These are phyloP conservation scores for Mortierella sp. DNA, from an alignment of 371 early-diverging fungal species.

Conservation along the genomic window DNA sequence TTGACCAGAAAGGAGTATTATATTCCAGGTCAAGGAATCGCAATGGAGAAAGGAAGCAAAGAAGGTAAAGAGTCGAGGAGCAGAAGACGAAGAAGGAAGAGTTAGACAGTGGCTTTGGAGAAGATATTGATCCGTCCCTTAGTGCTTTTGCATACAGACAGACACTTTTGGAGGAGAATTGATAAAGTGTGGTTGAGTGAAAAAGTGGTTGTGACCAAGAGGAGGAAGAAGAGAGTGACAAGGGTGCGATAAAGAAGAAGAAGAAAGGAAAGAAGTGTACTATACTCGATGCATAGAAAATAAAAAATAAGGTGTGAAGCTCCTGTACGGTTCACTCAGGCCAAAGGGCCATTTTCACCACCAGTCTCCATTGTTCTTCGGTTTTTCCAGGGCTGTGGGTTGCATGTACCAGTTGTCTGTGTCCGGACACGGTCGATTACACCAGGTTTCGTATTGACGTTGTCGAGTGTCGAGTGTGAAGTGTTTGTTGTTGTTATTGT, in stretches of 20 bases:
- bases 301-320: background rate
- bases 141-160: background rate
- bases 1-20: conserved; percentile 35
- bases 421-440: background rate
- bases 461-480: background rate
- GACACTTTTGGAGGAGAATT: background rate
- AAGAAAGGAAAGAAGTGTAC: background rate
- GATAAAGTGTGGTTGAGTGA: background rate
- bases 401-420: conserved; percentile 5
- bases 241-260: background rate
- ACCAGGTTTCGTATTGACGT: background rate
- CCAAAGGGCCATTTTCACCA: conserved; percentile 5
- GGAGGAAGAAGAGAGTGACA: background rate
- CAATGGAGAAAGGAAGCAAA: conserved; percentile 5
- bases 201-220: background rate
- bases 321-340: background rate
- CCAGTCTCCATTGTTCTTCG: background rate
- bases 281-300: background rate
- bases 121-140: background rate
- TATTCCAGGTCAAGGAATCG: conserved; percentile 30
- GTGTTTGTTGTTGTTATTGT: background rate
- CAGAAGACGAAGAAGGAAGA: background rate
- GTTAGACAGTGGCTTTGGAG: conserved; percentile 3
- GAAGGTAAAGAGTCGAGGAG: background rate
- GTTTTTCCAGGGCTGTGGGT: background rate